phyloP scores from a whole-genome alignment of 345 rosid species.

The Sapria himalayana region DNA sequence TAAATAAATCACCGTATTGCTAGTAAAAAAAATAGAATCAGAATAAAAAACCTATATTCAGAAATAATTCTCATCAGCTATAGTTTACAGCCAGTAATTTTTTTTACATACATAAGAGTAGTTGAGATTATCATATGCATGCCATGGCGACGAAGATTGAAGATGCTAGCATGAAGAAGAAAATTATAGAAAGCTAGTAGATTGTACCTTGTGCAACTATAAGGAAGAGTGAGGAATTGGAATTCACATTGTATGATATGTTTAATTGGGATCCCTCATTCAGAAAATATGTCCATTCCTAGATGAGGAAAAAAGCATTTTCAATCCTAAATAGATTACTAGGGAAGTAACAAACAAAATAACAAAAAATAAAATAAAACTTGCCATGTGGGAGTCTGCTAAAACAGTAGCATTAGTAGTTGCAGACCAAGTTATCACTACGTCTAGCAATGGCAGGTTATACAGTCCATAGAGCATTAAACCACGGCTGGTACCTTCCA shows the following conservation, averaged over 20 bases:
- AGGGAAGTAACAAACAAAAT: background rate
- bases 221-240: conserved; percentile 45
- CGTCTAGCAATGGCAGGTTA: conserved; percentile 50
- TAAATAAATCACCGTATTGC: no score
- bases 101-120: no score
- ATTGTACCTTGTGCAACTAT: conserved; percentile 85
- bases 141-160: no score
- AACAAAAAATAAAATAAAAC: conserved; percentile 10
- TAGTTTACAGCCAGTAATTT: no score
- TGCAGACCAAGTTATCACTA: conserved; percentile 35
- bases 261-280: conserved; percentile 61
- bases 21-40: no score
- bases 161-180: no score
- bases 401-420: conserved; percentile 24
- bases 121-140: no score
- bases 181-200: no score
- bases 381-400: conserved; percentile 56
- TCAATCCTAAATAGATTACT: conserved; percentile 1
- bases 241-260: conserved; percentile 41
- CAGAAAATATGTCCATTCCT: conserved; percentile 66
- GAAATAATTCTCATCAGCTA: no score
- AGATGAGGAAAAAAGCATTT: conserved; percentile 7
- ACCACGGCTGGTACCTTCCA: conserved; percentile 28
- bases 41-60: no score
- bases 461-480: conserved; percentile 40